Evolutionary conservation across 2,329 filamentous ascomycete genomes (phyloP).

Genomic region (Scortechinia acanthostroma): DNA sequence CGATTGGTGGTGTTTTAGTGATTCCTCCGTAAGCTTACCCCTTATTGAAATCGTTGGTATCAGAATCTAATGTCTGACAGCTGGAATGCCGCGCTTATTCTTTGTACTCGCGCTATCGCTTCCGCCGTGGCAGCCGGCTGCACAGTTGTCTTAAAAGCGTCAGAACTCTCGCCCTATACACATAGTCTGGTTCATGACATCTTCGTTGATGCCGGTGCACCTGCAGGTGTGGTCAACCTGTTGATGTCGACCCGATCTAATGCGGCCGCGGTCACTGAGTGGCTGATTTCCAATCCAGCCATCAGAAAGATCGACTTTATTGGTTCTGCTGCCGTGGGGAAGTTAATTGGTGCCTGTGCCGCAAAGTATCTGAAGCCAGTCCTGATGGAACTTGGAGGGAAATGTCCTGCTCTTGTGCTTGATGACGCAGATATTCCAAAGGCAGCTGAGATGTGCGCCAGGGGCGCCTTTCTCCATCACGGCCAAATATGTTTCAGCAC

Average conservation of each 20-base stretch:
- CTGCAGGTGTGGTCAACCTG: slow-evolving; percentile 28
- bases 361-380: slow-evolving; percentile 32
- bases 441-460: slow-evolving; percentile 16
- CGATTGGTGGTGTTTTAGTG: too few relatives aligned
- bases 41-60: too few relatives aligned
- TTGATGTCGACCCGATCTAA: slow-evolving; percentile 19
- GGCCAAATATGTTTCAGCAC: slow-evolving; percentile 25
- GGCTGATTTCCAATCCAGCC: slow-evolving; percentile 22
- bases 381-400: slow-evolving; percentile 38
- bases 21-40: too few relatives aligned
- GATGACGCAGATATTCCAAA: slow-evolving; percentile 33
- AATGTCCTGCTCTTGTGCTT: slow-evolving; percentile 30
- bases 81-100: slow-evolving; percentile 15
- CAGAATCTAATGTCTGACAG: too few relatives aligned
- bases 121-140: slow-evolving; percentile 12
- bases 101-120: slow-evolving; percentile 10
- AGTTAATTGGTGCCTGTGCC: slow-evolving; percentile 24
- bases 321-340: slow-evolving; percentile 29
- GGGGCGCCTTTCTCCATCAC: slow-evolving; percentile 14
- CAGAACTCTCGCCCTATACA: slow-evolving; percentile 18
- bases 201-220: slow-evolving; percentile 30
- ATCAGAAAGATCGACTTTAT: slow-evolving; percentile 34
- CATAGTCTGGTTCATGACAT: slow-evolving; percentile 20
- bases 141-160: slow-evolving; percentile 17
- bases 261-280: slow-evolving; percentile 20